Base-by-base conservation (phyloP, 805 yeast genomes). In the Lachancea nothofagi region DNA sequence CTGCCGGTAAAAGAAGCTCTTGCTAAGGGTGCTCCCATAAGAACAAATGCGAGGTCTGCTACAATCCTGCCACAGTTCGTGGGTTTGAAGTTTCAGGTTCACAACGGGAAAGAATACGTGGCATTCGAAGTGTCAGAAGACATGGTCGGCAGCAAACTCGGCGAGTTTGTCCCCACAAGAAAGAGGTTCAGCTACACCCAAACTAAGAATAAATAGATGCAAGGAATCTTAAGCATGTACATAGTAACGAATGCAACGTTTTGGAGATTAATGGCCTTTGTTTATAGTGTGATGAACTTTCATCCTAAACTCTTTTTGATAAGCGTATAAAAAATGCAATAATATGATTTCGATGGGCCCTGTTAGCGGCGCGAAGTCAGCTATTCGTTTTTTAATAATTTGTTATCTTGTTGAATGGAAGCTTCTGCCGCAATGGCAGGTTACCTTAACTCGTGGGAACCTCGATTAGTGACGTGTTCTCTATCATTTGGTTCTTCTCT, bases 1-100 rank as follows among this genome's bases (percentile, higher is more conserved):
- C 72, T 93, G 25, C 97, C 97, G n/a, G 74, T 93, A 29, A 81
- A 82, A 27, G 81, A 86, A 50, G 97, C 97, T 23, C 66, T 80
- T 44, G 77, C 78, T 48, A 80, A 80, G 39, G 84, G 84, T 14
- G 74, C 85, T 2, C 95, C 97, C 3, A 85, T 93, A 45, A 75
- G 96, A 66, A 93, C 98, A n/a, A 86, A 88, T 53, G 96, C 97
- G 30, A 77, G 98, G 61, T 70, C 90, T 25, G 93, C 97, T 58
- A 93, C 97, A 14, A 85, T 93, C 40, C 68, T 93, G 36, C 98
- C 98, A 15, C 95, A 87, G 59, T 90, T 93, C 65, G 96, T 93
- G 24, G 98, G 98, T 4, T 70, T 93, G 41, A 83, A 80, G 53
- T 93, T 93, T 63, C 95, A 93, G 64, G 85, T 93, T 25, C 98